Base-by-base conservation (phyloP, 371 early-diverging fungal species). In the Apophysomyces variabilis region DNA sequence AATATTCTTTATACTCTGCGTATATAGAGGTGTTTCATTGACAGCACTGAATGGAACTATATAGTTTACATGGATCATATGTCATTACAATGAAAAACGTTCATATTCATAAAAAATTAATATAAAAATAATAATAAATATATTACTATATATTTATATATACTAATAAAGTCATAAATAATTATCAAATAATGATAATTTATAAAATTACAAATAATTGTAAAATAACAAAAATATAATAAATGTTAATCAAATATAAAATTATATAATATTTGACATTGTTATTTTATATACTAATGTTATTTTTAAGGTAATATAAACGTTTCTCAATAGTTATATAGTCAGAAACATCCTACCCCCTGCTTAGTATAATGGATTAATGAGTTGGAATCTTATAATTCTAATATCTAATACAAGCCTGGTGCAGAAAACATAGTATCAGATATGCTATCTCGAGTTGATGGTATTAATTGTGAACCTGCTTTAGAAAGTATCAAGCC, bases 391-490 rank as follows among this genome's bases (percentile, higher is more conserved):
- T 47, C 63, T 4, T 72, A 64, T 46, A 62, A 64, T 16, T 66
- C 74, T 4, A 1, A 21, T 21, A 21, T 21, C 26, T 1, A 21
- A 21, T 21, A 21, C 1, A 21, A 21, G 26, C 26, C 62, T 68
- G 0, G 71, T 77, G 65, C 62, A 32, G 66, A 67, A 0, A 76
- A 78, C 16, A 18, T 59, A 7, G 68, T 76, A 4, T 70, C 75
- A 0, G 73, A 79, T 67, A 58, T 67, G 0, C 61, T 75, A 3
- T 76, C 75, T 3, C 43, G 70, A 11, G 13, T 66, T 3, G 50
- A 71, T 7, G 65, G 46, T 38, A 46, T 35, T 16, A 18, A 57
- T 38, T 37, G 6, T 5, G 38, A 43, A 14, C 18, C 8, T 54
- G 5, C 58, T 1, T 16, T 38, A 5, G 58, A 26, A 9, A 35